phyloP scores from a whole-genome alignment of 441 rosid genomes.

The Kokia cookei region DNA sequence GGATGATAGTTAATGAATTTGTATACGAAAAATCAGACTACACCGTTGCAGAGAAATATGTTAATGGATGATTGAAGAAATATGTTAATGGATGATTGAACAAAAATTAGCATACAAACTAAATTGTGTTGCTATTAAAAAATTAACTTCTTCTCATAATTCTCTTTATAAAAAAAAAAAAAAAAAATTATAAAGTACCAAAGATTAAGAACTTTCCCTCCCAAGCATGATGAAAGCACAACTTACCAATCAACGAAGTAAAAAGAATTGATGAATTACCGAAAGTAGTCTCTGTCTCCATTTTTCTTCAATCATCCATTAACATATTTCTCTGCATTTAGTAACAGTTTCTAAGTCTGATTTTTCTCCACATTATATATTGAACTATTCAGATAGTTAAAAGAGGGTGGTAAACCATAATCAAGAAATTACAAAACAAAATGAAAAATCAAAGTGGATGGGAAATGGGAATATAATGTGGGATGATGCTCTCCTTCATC shows the following conservation, averaged over 20 bases:
- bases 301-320: background rate
- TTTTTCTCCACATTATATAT: background rate
- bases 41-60: background rate
- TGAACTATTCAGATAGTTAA: background rate
- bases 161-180: too few relatives aligned
- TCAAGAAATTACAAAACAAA: background rate
- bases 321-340: background rate
- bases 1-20: too few relatives aligned
- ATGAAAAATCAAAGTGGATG: background rate
- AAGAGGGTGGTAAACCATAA: background rate
- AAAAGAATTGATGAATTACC: background rate
- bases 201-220: too few relatives aligned
- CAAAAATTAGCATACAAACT: too few relatives aligned
- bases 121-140: too few relatives aligned
- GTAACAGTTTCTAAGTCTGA: background rate
- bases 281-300: background rate
- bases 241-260: background rate
- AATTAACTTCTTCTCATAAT: too few relatives aligned
- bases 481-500: background rate
- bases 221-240: too few relatives aligned
- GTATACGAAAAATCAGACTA: too few relatives aligned
- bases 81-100: too few relatives aligned
- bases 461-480: background rate
- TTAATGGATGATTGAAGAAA: background rate
- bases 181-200: too few relatives aligned